A percentile compares a stretch with the other conserved stretches of the same genome.
These are phyloP conservation scores for Alloteropsis semialata DNA, from an alignment of 176 grass and related monocot genomes.

Conservation along the genomic window DNA sequence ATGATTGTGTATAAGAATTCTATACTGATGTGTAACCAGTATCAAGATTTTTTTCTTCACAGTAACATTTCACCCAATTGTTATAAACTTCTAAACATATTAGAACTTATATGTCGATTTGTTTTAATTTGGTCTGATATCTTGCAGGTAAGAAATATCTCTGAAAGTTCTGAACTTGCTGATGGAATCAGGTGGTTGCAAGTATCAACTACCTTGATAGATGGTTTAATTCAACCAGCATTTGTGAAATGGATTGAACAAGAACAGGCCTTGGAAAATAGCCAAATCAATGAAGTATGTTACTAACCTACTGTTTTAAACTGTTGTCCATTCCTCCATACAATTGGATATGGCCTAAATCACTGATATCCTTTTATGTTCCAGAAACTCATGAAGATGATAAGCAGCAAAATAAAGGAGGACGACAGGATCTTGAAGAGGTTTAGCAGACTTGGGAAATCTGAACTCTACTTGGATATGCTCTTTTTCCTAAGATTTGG, in stretches of 20 bases:
- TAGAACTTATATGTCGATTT: slow-evolving; percentile 25
- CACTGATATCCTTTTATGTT: slow-evolving; percentile 43
- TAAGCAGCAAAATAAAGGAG: slow-evolving; percentile 69
- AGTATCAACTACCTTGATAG: slow-evolving; percentile 47
- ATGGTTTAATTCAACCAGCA: slow-evolving; percentile 47
- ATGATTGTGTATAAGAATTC: slow-evolving; percentile 6
- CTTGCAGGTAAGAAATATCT: slow-evolving; percentile 70
- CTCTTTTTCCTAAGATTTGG: slow-evolving; percentile 88
- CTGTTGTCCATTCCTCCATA: not conserved
- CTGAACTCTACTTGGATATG: slow-evolving; percentile 73
- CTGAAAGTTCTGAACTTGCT: slow-evolving; percentile 39
- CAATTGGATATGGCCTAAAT: not conserved
- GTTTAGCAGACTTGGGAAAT: slow-evolving; percentile 76
- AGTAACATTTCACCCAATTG: not conserved
- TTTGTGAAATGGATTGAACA: slow-evolving; percentile 79
- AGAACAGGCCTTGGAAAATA: slow-evolving; percentile 60
- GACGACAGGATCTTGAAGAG: slow-evolving; percentile 66
- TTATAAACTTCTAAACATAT: not conserved
- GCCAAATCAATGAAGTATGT: slow-evolving; percentile 53
- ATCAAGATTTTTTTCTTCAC: not conserved
- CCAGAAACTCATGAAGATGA: slow-evolving; percentile 58
- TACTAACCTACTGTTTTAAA: not conserved
- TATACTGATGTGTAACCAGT: not conserved
- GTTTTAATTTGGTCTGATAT: slow-evolving; percentile 25
- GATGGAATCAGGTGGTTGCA: slow-evolving; percentile 56